Base-by-base conservation (phyloP, 805 yeast species). In the Starmerella gropengiesseri region DNA sequence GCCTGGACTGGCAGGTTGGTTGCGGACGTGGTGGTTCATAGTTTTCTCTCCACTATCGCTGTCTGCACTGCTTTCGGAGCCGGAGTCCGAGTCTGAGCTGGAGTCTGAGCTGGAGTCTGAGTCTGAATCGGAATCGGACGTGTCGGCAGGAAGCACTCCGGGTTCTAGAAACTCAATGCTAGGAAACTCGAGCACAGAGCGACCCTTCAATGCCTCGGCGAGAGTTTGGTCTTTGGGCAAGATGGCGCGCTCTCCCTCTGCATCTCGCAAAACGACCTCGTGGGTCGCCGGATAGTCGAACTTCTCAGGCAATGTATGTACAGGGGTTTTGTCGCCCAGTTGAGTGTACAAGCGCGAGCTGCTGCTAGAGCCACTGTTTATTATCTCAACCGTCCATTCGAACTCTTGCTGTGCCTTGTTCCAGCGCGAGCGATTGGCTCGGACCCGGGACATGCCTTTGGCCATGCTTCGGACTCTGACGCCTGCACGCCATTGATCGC, bases 181-280 rank as follows among this genome's bases (percentile, higher is more conserved):
- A 0, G 95, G 94, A 51, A 72, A 85, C 56, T 85, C 95, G 27
- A 84, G 67, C 0, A 85, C 81, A 0, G 76, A 66, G 43, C 69
- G 68, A 27, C 75, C 75, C 45, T 64, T 62, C n/a, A 85, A 52
- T 1, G 66, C 65, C 19, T 70, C 73, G 0, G 71, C 71, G 1
- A 82, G 62, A 1, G 68, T 55, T 30, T 31, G 17, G 9, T 30
- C 30, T 12, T 40, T 38, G 18, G 54, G 49, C 22, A 59, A 31
- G 3, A 31, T 12, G 7, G 18, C 6, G n/a, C 39, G 35, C 18
- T 25, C 20, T 27, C 53, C 46, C 17, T 51, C 46, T n/a, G 49
- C 48, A 36, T 52, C 48, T 9, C 43, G 41, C 40, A 56, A 43
- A 19, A 47, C 42, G 16, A 58, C 45, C n/a, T 33, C 20, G 28